Conservation (phyloP, 2,329 filamentous ascomycete genomes). For the Pezicula radicicola region DNA sequence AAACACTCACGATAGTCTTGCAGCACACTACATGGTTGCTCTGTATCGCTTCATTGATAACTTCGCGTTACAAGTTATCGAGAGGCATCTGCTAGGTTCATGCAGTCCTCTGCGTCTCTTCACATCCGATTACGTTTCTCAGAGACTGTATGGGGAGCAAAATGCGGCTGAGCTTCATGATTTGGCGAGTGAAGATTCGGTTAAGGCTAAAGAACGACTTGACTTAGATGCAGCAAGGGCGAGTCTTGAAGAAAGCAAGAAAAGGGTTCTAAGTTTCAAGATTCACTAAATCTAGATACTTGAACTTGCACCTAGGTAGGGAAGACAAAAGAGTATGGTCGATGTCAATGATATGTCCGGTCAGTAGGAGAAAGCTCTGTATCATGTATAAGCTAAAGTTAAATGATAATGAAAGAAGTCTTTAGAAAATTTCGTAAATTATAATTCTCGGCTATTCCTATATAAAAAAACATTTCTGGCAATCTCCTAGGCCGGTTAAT, state of each 20-base stretch:
- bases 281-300: not conserved
- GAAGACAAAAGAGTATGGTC: too few species aligned
- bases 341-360: too few species aligned
- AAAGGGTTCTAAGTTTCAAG: conserved; percentile 10
- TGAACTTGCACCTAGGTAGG: too few species aligned
- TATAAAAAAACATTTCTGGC: too few species aligned
- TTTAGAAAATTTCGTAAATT: too few species aligned
- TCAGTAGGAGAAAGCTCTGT: too few species aligned
- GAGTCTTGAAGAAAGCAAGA: conserved; percentile 12
- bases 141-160: conserved; percentile 9
- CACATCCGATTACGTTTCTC: conserved; percentile 9
- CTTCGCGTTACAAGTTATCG: conserved; percentile 13
- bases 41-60: conserved; percentile 15
- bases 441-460: too few species aligned
- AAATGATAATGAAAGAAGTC: too few species aligned
- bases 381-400: too few species aligned
- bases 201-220: not conserved
- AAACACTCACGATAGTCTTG: conserved; percentile 7
- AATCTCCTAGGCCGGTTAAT: too few species aligned
- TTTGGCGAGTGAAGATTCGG: conserved; percentile 9
- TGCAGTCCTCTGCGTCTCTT: conserved; percentile 10
- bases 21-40: conserved; percentile 11
- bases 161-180: conserved; percentile 4
- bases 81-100: conserved; percentile 13
- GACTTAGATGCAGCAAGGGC: not conserved